A percentile compares a stretch with the other conserved stretches of the same genome.
These are phyloP conservation scores for Stellera chamaejasme DNA, from an alignment of 345 rosid species.

Conservation along the genomic window DNA sequence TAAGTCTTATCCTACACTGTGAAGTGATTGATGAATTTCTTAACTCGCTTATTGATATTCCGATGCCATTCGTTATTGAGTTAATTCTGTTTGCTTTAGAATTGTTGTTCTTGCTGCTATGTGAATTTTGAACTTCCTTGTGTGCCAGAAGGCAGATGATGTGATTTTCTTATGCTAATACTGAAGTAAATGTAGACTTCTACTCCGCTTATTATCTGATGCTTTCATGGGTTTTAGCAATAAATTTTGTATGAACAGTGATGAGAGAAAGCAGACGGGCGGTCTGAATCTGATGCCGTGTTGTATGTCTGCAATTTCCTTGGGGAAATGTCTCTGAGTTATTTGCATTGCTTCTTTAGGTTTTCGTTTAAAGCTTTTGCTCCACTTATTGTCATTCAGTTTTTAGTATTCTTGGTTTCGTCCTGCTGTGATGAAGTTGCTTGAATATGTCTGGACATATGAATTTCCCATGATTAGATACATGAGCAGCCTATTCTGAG, in stretches of 20 bases:
- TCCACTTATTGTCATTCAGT: background rate
- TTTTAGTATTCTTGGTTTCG: no score
- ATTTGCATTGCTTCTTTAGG: background rate
- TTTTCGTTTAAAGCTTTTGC: constrained; percentile 5
- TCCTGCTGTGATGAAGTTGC: constrained; percentile 48
- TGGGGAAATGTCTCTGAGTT: constrained; percentile 52
- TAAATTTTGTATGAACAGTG: constrained; percentile 18
- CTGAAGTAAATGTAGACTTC: constrained; percentile 42
- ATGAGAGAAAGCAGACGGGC: constrained; percentile 91
- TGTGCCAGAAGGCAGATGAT: constrained; percentile 38
- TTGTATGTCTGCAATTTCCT: constrained; percentile 65
- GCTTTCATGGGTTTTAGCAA: constrained; percentile 15
- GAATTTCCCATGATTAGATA: constrained; percentile 33
- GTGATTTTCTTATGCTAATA: constrained; percentile 37
- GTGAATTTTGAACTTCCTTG: background rate
- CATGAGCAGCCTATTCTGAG: constrained; percentile 47
- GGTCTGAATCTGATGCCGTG: constrained; percentile 90
- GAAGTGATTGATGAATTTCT: constrained; percentile 29
- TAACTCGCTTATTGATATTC: constrained; percentile 45
- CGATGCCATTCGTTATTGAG: constrained; percentile 25
- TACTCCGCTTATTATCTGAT: constrained; percentile 57
- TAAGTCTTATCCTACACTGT: constrained; percentile 40
- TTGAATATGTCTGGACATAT: constrained; percentile 60
- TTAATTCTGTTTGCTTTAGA: background rate
- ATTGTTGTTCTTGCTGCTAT: background rate